Percentiles rank a stretch among this genome's conserved stretches.
These are phyloP conservation scores for Alternaria sp. DNA, from an alignment of 2,329 filamentous ascomycete species.

Conservation along the genomic window DNA sequence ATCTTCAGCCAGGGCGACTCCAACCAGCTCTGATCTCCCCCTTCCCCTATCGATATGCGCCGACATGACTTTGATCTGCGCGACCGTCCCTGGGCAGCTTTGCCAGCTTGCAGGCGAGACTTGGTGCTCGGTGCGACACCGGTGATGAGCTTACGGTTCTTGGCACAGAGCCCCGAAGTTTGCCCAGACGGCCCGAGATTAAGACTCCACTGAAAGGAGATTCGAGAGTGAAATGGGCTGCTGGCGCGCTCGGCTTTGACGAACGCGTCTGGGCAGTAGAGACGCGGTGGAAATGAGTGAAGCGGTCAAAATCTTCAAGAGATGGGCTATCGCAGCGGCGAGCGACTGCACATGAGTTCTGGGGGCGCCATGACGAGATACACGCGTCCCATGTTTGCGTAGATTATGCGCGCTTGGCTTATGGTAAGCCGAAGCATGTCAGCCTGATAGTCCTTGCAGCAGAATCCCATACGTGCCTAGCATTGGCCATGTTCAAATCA, in stretches of 20 bases:
- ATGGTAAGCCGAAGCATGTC: background rate
- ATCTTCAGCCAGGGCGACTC: conserved; percentile 14
- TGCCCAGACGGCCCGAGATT: conserved; percentile 18
- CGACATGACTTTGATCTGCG: conserved; percentile 6
- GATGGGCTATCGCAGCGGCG: background rate
- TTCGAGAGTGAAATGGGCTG: background rate
- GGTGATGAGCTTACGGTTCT: conserved; percentile 21
- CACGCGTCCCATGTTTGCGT: background rate
- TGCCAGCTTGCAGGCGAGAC: conserved; percentile 17
- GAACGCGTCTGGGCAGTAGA: background rate
- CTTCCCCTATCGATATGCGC: conserved; percentile 11
- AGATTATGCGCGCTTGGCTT: conserved; percentile 4
- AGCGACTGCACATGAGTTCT: background rate
- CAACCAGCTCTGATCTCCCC: conserved; percentile 1
- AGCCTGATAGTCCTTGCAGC: background rate
- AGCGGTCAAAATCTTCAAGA: background rate
- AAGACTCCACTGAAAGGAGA: conserved; percentile 20
- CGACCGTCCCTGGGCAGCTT: conserved; percentile 3
- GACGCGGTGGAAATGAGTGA: conserved; percentile 1
- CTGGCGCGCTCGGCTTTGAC: background rate
- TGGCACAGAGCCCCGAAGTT: conserved; percentile 21
- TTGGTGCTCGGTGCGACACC: conserved; percentile 26
- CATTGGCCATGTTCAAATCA: background rate
- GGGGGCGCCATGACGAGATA: background rate
- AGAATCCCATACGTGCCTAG: background rate